phyloP scores from a whole-genome alignment of 1,284 basidiomycete genomes.

The Stygiomarasmius scandens region DNA sequence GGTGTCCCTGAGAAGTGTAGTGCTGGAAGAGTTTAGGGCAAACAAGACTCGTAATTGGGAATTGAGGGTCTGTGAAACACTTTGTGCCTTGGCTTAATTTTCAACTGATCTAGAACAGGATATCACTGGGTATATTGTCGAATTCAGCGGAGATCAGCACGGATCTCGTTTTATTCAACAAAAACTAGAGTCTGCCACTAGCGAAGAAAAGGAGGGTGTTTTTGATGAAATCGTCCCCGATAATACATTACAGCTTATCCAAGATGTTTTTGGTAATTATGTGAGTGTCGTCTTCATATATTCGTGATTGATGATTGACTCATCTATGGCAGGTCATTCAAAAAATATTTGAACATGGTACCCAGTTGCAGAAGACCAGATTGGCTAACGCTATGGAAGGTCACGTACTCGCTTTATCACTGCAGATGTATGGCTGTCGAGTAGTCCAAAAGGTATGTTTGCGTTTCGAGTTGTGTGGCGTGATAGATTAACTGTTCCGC shows the following conservation, averaged over 20 bases:
- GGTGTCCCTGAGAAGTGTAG: slow-evolving; percentile 58
- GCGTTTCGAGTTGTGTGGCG: slow-evolving; percentile 12
- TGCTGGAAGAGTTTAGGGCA: slow-evolving; percentile 85
- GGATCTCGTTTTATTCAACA: slow-evolving; percentile 91
- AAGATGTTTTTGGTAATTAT: slow-evolving; percentile 98
- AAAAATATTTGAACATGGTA: slow-evolving; percentile 93
- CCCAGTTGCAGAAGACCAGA: slow-evolving; percentile 71
- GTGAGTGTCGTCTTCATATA: slow-evolving; percentile 43
- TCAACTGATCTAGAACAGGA: slow-evolving; percentile 52
- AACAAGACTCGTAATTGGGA: slow-evolving; percentile 84
- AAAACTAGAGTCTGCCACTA: slow-evolving; percentile 75
- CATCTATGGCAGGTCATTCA: slow-evolving; percentile 75
- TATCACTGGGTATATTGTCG: slow-evolving; percentile 84
- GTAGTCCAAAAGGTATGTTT: slow-evolving; percentile 78
- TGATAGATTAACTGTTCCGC: slow-evolving; percentile 12
- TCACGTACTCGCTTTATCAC: slow-evolving; percentile 76
- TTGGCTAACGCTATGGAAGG: slow-evolving; percentile 81
- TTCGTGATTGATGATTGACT: slow-evolving; percentile 6
- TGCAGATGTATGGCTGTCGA: slow-evolving; percentile 97
- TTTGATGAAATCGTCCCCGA: slow-evolving; percentile 90
- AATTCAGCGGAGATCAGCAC: slow-evolving; percentile 95
- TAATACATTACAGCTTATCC: slow-evolving; percentile 79
- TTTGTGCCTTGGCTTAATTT: neutral
- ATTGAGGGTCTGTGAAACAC: slow-evolving; percentile 56
- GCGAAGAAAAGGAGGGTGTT: slow-evolving; percentile 80